These are phyloP conservation scores for Pyrus bretschneideri DNA, from an alignment of 306 rosid species.

Conservation along the genomic window DNA sequence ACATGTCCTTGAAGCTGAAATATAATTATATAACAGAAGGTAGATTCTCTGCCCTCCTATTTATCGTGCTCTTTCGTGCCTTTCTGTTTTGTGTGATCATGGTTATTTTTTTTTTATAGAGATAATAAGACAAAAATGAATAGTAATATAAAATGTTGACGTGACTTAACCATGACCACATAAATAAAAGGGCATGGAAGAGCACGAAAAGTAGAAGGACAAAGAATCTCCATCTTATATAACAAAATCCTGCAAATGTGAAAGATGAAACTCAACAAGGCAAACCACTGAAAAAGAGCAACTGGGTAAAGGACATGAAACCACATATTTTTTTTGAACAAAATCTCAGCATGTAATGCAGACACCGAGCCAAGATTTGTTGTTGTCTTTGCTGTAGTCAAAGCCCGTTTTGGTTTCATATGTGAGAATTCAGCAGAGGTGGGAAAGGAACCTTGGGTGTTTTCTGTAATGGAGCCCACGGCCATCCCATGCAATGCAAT, in stretches of 20 bases:
- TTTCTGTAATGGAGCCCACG: conserved; percentile 11
- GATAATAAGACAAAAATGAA: too few relatives aligned
- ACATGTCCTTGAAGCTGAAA: conserved; percentile 10
- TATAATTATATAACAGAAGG: not conserved
- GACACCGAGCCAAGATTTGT: not conserved
- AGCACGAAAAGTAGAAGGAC: too few relatives aligned
- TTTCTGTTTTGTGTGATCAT: too few relatives aligned
- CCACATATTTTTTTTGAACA: not conserved
- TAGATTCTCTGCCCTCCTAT: too few relatives aligned
- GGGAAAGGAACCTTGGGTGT: not conserved
- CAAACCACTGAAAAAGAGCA: not conserved
- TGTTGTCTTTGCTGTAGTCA: conserved; percentile 1
- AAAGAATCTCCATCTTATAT: not conserved
- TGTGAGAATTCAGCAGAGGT: not conserved
- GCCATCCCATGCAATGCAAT: not conserved
- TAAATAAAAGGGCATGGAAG: too few relatives aligned
- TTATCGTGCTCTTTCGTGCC: too few relatives aligned
- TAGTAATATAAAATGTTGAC: too few relatives aligned
- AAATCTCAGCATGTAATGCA: not conserved
- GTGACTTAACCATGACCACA: too few relatives aligned
- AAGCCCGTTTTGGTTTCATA: conserved; percentile 10
- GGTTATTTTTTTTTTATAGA: too few relatives aligned
- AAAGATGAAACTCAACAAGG: not conserved
- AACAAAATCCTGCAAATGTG: not conserved
- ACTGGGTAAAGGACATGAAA: not conserved